Percentiles rank a stretch among this genome's conserved stretches.
Evolutionary conservation across 352 stramenopile genomes (phyloP).

Genomic region (Thalassiosira exigua): DNA sequence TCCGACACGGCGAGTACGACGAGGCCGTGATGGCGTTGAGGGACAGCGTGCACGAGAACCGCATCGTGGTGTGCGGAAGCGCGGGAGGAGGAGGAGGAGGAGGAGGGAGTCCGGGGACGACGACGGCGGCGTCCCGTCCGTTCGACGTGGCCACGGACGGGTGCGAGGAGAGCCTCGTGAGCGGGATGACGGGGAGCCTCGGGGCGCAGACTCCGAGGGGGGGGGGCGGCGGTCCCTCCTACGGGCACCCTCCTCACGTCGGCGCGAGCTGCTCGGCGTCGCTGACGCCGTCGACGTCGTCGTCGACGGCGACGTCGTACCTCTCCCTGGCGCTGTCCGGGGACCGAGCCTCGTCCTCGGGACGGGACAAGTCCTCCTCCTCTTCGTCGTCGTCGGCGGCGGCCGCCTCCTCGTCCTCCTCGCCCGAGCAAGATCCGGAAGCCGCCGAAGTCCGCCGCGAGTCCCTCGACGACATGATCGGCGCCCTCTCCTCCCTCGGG

Average conservation of each 20-base stretch:
- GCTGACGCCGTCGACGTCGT: conserved; percentile 12
- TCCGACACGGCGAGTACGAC: conserved; percentile 74
- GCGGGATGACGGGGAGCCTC: conserved; percentile 19
- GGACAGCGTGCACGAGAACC: conserved; percentile 73
- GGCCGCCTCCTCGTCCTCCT: background rate
- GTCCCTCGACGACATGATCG: conserved; percentile 70
- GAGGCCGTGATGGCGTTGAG: conserved; percentile 76
- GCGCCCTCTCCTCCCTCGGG: conserved; percentile 71
- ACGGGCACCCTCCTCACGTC: too few relatives aligned
- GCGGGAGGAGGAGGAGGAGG: too few relatives aligned
- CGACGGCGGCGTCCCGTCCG: conserved; percentile 8
- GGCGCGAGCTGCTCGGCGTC: conserved; percentile 11
- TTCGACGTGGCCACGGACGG: conserved; percentile 17
- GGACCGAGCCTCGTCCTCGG: too few relatives aligned
- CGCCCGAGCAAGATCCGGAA: conserved; percentile 11
- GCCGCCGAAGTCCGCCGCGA: conserved; percentile 47
- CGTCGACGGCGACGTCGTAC: too few relatives aligned
- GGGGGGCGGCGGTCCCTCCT: too few relatives aligned
- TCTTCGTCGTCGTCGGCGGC: background rate
- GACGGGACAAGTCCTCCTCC: conserved; percentile 12
- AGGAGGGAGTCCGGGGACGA: too few relatives aligned
- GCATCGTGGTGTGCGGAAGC: conserved; percentile 61
- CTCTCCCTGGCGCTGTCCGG: too few relatives aligned
- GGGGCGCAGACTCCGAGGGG: conserved; percentile 3
- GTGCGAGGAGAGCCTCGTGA: conserved; percentile 31